A percentile compares a stretch with the other conserved stretches of the same genome.
These are phyloP conservation scores for Coprinopsis strossmayeri DNA, from an alignment of 768 basidiomycete species.

Conservation along the genomic window DNA sequence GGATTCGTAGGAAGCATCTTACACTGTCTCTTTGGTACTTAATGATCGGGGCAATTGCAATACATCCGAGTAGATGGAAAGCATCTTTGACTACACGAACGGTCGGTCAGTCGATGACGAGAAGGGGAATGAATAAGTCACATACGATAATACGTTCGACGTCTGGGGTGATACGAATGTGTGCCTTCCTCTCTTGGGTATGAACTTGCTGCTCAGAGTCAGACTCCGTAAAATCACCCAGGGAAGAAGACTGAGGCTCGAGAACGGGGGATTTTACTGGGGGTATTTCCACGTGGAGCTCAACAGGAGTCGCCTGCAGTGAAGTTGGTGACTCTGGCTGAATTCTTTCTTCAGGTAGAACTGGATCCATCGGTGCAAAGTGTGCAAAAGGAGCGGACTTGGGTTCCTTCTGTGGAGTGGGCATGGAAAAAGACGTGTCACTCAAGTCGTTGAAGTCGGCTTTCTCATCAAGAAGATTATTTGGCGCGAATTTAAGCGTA, in stretches of 20 bases:
- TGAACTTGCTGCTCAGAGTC: background rate
- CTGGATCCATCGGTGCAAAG: background rate
- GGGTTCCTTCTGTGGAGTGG: constrained; percentile 8
- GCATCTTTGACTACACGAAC: constrained; percentile 55
- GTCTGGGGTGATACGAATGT: constrained; percentile 51
- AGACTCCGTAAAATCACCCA: background rate
- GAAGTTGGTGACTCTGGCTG: no score
- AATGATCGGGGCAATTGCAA: constrained; percentile 7
- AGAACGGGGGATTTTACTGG: no score
- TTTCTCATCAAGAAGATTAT: constrained; percentile 55
- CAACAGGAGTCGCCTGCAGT: no score
- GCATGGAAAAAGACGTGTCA: constrained; percentile 36
- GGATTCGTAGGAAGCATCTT: background rate
- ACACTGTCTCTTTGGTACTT: constrained; percentile 57
- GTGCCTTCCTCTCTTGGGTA: constrained; percentile 17
- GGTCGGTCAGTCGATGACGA: background rate
- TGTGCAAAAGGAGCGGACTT: background rate
- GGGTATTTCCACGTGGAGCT: no score
- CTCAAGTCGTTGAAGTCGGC: constrained; percentile 51
- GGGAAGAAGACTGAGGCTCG: background rate
- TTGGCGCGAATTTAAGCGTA: constrained; percentile 57
- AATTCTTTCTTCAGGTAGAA: background rate
- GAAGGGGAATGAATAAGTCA: constrained; percentile 8
- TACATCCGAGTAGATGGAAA: constrained; percentile 33
- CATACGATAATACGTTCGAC: constrained; percentile 61